Conservation (phyloP, 306 rosid genomes). For the Quercus wislizeni region DNA sequence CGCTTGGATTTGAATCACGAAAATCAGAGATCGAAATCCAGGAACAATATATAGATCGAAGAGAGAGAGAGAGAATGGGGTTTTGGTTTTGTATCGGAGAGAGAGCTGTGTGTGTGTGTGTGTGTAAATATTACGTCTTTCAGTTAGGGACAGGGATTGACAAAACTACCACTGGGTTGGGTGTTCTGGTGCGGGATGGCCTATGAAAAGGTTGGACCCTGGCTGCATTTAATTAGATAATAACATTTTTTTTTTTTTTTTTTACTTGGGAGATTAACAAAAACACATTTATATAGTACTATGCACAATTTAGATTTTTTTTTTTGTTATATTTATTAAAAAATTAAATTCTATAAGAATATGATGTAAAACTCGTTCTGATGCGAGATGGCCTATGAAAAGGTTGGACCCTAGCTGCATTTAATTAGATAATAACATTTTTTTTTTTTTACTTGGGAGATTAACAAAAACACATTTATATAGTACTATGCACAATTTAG, state of each 20-base stretch:
- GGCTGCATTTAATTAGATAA: too few relatives aligned
- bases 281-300: too few relatives aligned
- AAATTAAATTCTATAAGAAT: too few relatives aligned
- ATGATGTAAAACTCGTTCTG: too few relatives aligned
- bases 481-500: too few relatives aligned
- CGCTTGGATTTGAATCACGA: conserved; percentile 18
- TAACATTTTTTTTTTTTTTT: too few relatives aligned
- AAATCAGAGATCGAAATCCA: conserved; percentile 37
- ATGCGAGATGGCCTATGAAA: background rate
- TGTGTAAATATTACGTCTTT: conserved; percentile 29
- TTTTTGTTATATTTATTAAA: too few relatives aligned
- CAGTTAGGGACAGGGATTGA: conserved; percentile 38
- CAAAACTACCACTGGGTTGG: conserved; percentile 51
- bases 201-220: background rate
- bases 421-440: too few relatives aligned
- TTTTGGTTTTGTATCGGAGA: conserved; percentile 7
- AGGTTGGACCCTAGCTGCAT: background rate
- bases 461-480: too few relatives aligned
- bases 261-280: too few relatives aligned
- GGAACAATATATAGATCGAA: conserved; percentile 39
- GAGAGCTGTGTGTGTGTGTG: background rate
- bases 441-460: too few relatives aligned
- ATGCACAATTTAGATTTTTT: too few relatives aligned
- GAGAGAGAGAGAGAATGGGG: conserved; percentile 9
- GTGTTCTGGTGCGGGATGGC: background rate